phyloP scores from a whole-genome alignment of 495 filamentous ascomycete species.

The Neurospora sublineolata region DNA sequence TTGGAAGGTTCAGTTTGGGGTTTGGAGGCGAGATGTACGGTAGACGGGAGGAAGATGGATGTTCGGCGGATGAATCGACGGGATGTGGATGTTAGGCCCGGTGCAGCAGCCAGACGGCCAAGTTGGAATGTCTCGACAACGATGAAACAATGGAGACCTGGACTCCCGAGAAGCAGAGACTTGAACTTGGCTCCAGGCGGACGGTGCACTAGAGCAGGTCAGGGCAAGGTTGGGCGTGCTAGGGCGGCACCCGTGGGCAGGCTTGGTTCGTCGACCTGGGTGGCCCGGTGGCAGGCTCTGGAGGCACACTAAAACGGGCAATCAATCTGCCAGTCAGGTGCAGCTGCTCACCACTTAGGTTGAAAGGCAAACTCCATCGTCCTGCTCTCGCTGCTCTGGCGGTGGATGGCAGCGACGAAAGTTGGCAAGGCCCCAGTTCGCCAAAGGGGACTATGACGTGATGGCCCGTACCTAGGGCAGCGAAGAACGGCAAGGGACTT shows the following conservation, averaged over 20 bases:
- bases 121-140: background rate
- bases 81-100: background rate
- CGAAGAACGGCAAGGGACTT: background rate
- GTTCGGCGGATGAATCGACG: background rate
- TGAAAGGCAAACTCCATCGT: background rate
- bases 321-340: background rate
- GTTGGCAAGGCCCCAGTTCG: slow-evolving; percentile 16
- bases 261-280: background rate
- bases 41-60: background rate
- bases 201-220: background rate
- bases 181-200: background rate
- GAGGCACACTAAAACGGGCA: background rate
- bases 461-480: slow-evolving; percentile 3
- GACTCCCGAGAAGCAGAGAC: background rate
- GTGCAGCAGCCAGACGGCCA: background rate
- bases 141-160: background rate
- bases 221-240: background rate
- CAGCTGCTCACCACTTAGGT: background rate
- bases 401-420: slow-evolving; percentile 3
- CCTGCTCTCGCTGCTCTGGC: background rate
- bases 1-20: background rate
- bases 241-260: background rate
- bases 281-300: background rate
- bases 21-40: background rate
- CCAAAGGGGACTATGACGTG: slow-evolving; percentile 23